Evolutionary conservation across 352 stramenopile genomes (phyloP).

Genomic region (Pythium monospermum): DNA sequence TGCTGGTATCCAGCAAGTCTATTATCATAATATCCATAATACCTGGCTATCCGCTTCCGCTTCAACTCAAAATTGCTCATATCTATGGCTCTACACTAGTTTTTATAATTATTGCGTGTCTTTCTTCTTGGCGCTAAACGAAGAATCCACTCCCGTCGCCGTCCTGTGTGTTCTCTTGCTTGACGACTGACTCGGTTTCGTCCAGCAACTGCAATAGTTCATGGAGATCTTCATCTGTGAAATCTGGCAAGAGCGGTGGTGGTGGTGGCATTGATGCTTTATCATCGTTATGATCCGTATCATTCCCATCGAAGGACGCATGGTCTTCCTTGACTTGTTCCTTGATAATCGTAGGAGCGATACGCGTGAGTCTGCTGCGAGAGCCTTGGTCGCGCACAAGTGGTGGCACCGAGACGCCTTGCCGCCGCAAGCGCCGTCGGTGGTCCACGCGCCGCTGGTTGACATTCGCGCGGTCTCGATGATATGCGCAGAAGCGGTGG

Average conservation of each 20-base stretch:
- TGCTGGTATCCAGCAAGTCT: no score
- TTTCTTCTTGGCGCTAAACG: no score
- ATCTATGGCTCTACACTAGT: background rate
- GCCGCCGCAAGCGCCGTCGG: slow-evolving; percentile 18
- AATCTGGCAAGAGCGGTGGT: background rate
- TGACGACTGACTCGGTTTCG: background rate
- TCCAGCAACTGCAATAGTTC: background rate
- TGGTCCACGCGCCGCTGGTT: slow-evolving; percentile 26
- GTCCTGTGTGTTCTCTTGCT: background rate
- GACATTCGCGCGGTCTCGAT: slow-evolving; percentile 25
- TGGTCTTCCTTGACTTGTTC: background rate
- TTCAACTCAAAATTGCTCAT: no score
- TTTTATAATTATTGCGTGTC: background rate
- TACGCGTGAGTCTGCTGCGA: no score
- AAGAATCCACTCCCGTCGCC: no score
- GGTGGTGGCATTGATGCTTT: background rate
- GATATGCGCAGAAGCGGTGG: slow-evolving; percentile 27
- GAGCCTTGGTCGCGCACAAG: slow-evolving; percentile 1
- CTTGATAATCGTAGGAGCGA: no score
- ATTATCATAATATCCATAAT: no score
- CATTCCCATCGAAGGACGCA: background rate
- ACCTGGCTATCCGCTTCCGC: no score
- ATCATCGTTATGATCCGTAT: background rate
- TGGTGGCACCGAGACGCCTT: slow-evolving; percentile 10
- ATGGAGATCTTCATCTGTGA: slow-evolving; percentile 1